Base-by-base conservation (phyloP, 192 early-diverging fungal species). In the Coemansia sp. region DNA sequence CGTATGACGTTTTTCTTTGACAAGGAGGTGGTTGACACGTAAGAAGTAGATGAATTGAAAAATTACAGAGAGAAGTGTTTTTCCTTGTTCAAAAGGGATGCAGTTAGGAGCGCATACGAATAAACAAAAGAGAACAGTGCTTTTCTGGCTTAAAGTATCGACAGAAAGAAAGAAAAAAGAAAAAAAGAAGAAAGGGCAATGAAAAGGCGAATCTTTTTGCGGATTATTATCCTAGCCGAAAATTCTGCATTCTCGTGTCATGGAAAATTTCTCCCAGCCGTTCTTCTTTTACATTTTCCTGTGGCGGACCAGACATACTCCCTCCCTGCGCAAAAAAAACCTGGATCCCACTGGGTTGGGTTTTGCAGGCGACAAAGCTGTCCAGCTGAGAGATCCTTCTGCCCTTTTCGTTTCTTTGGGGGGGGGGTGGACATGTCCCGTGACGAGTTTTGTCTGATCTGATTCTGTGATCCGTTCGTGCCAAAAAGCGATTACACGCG, bases 51-150 rank as follows among this genome's bases (percentile, higher is more conserved):
- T 41, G 18, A 46, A 62, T 48, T 30, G 61, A 48, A 46, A 62
- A 16, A 43, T 26, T 43, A 62, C 46, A 48, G 23, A 21, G 43
- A 62, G 30, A 46, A 23, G 43, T 30, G 45, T 43, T 9, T 30
- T 33, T 62, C 23, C 24, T 30, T 33, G 45, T 43, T 48, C 45
- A 9, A 43, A 52, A 52, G 23, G 49, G 43, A 43, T 48, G 24
- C 61, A 44, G 43, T 62, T 48, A 38, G 46, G 61, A 48, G 26
- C 30, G 61, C 39, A 62, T 30, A 63, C 43, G 26, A 63, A 63
- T 24, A 46, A 46, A 63, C n/a, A 48, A 24, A 48, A 46, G 30
- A 63, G 6, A 23, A 26, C 39, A 62, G 38, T 15, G 24, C 44
- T 46, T 30, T 46, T 30, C n/a, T 44, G 41, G 43, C 61, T 26